Evolutionary conservation across 139 green algal species (phyloP).

Genomic region (Chlamydomonas asymmetrica): DNA sequence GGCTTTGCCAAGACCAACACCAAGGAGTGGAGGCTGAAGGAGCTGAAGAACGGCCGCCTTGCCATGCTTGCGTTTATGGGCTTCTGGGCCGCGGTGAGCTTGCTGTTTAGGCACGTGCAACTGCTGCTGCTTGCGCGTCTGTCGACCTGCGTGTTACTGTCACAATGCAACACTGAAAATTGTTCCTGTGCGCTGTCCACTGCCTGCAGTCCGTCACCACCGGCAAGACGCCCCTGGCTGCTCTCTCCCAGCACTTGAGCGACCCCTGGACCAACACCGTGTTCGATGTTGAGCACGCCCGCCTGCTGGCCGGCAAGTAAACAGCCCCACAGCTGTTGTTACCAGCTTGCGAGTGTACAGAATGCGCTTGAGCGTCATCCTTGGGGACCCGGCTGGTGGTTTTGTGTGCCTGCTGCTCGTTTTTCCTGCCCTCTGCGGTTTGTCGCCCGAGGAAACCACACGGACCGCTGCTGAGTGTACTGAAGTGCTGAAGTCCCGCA

Average conservation of each 20-base stretch:
- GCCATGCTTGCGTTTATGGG: conserved; percentile 68
- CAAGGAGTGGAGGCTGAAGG: conserved; percentile 72
- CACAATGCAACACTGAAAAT: neutral
- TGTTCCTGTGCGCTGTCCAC: no score
- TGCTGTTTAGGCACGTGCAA: no score
- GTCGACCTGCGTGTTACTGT: neutral
- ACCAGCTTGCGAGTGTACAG: no score
- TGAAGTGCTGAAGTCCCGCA: no score
- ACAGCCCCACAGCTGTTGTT: no score
- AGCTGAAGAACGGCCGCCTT: conserved; percentile 88
- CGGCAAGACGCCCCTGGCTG: conserved; percentile 60
- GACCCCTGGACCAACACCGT: conserved; percentile 66
- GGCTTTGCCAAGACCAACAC: conserved; percentile 67
- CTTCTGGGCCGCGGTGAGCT: conserved; percentile 50
- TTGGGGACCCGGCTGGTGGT: no score
- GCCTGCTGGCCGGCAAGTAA: no score
- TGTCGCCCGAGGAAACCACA: no score
- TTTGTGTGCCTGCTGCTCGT: no score
- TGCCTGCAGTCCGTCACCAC: conserved; percentile 52
- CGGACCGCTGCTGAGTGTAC: no score
- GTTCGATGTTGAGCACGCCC: conserved; percentile 57
- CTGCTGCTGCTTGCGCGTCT: neutral
- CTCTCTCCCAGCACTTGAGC: conserved; percentile 62
- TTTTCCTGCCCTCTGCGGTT: no score
- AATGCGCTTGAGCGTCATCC: no score